A percentile compares a stretch with the other conserved stretches of the same genome.
Evolutionary conservation across 108 stramenopile genomes (phyloP).

Genomic region (Mayamaea pseudoterrestris): DNA sequence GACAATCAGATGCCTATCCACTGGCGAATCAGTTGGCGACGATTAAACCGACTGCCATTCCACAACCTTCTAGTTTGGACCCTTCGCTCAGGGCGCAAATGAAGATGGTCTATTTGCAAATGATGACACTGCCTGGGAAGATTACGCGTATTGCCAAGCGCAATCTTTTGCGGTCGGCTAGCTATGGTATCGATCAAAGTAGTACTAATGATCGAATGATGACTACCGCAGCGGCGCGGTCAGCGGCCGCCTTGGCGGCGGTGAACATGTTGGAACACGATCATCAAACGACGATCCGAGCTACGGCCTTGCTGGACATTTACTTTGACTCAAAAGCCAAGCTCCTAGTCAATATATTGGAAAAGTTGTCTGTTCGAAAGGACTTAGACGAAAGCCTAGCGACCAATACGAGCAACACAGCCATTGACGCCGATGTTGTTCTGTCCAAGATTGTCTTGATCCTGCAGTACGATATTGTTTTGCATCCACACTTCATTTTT

Average conservation of each 20-base stretch:
- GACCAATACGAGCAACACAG: background rate
- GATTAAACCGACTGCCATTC: background rate
- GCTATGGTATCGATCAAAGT: constrained; percentile 16
- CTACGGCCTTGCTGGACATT: constrained; percentile 37
- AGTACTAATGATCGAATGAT: background rate
- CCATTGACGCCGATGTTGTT: constrained; percentile 33
- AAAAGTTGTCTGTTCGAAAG: constrained; percentile 23
- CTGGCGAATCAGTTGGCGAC: constrained; percentile 48
- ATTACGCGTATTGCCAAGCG: constrained; percentile 40
- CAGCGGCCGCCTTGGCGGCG: constrained; percentile 61
- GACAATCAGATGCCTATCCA: constrained; percentile 46
- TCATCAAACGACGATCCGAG: background rate
- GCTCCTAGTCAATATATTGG: constrained; percentile 43
- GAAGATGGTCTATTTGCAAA: constrained; percentile 75
- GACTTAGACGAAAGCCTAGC: constrained; percentile 5
- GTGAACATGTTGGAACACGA: constrained; percentile 44
- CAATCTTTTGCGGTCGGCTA: constrained; percentile 29
- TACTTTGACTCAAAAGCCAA: constrained; percentile 79
- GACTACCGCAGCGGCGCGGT: constrained; percentile 25
- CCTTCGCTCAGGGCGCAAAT: constrained; percentile 45
- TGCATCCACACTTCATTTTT: constrained; percentile 79
- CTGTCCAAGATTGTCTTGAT: constrained; percentile 70
- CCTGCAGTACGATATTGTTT: constrained; percentile 73
- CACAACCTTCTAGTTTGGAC: constrained; percentile 1
- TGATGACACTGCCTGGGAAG: constrained; percentile 58